phyloP scores from a whole-genome alignment of 306 rosid genomes.

The Carpinus viminea region DNA sequence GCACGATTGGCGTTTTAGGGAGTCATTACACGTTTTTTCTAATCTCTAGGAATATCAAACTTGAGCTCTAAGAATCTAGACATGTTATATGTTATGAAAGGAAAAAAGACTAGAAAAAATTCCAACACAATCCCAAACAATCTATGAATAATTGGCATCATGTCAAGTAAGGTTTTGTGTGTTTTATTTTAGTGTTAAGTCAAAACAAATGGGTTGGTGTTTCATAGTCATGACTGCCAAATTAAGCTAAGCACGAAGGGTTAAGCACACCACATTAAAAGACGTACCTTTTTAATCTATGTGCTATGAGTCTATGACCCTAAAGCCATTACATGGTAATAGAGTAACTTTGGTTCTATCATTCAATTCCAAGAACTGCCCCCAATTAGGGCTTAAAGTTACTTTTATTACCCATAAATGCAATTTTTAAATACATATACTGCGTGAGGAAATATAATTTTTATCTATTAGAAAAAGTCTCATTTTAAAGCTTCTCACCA shows the following conservation, averaged over 20 bases:
- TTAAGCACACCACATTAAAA: not conserved
- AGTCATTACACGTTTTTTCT: too few relatives aligned
- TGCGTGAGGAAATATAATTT: too few relatives aligned
- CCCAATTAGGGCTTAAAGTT: not conserved
- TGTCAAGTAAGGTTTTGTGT: not conserved
- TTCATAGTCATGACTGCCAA: slow-evolving; percentile 4
- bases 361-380: not conserved
- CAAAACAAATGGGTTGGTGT: not conserved
- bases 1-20: too few relatives aligned
- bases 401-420: not conserved
- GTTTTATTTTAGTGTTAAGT: not conserved
- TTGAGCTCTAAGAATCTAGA: too few relatives aligned
- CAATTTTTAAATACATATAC: not conserved
- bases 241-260: not conserved
- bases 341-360: not conserved
- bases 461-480: too few relatives aligned
- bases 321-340: not conserved
- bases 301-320: too few relatives aligned
- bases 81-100: not conserved
- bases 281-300: slow-evolving; percentile 1
- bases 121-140: not conserved
- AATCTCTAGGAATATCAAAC: too few relatives aligned
- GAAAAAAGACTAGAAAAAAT: not conserved
- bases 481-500: too few relatives aligned
- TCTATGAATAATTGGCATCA: slow-evolving; percentile 8